Evolutionary conservation across 2,329 filamentous ascomycete genomes (phyloP).

Genomic region (Helminthosporium solani): DNA sequence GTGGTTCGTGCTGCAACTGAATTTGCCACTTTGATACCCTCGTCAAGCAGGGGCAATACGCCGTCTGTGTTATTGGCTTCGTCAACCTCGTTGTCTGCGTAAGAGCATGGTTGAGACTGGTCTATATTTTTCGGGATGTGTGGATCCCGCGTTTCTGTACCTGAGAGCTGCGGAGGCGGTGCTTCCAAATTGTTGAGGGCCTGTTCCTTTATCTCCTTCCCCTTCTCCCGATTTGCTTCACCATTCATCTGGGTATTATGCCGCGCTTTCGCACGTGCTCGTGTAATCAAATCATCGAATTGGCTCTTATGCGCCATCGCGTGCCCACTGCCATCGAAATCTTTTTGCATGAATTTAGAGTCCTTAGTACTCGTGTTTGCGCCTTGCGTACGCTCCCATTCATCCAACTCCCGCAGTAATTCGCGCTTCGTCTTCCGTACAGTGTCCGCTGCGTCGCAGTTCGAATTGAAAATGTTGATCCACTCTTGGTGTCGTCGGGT

Average conservation of each 20-base stretch:
- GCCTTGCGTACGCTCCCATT: conserved; percentile 85
- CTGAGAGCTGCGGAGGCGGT: neutral
- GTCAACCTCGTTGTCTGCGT: conserved; percentile 28
- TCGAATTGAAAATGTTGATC: conserved; percentile 95
- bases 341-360: conserved; percentile 71
- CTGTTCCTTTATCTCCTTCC: neutral
- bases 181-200: conserved; percentile 1
- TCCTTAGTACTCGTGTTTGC: conserved; percentile 49
- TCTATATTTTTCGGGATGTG: neutral
- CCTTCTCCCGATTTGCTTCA: neutral
- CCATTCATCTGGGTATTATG: conserved; percentile 11
- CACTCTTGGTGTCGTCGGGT: conserved; percentile 86
- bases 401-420: conserved; percentile 74
- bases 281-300: conserved; percentile 78
- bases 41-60: conserved; percentile 10
- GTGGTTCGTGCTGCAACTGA: neutral
- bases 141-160: neutral
- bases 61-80: conserved; percentile 14
- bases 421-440: conserved; percentile 62
- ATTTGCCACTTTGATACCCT: conserved; percentile 6
- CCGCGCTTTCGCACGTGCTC: conserved; percentile 59
- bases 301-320: conserved; percentile 69
- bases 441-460: conserved; percentile 79
- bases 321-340: conserved; percentile 82
- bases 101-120: conserved; percentile 9